Percentiles rank a stretch among this genome's conserved stretches.
phyloP scores from a whole-genome alignment of 345 rosid species.

The Gynandropsis gynandra region DNA sequence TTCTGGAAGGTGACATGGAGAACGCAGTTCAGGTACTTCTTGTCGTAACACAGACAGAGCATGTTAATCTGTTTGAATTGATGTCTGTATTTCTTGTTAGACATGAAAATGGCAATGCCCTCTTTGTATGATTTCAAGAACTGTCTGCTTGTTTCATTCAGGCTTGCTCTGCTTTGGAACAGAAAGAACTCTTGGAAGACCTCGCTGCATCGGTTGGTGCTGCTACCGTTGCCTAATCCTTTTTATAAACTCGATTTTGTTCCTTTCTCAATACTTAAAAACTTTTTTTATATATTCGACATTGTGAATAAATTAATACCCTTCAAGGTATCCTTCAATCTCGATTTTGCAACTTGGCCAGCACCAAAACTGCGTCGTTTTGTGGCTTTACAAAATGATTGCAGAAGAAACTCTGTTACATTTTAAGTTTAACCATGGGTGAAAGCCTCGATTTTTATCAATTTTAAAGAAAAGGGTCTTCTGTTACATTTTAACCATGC shows the following conservation, averaged over 20 bases:
- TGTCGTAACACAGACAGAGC: neutral
- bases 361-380: too few relatives aligned
- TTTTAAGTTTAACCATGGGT: too few relatives aligned
- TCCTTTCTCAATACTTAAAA: neutral
- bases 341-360: too few relatives aligned
- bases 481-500: too few relatives aligned
- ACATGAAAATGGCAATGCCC: neutral
- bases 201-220: constrained; percentile 63
- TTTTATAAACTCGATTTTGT: too few relatives aligned
- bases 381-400: too few relatives aligned
- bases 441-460: too few relatives aligned
- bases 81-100: neutral
- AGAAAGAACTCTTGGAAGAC: constrained; percentile 81
- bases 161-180: constrained; percentile 79
- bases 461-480: too few relatives aligned
- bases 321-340: too few relatives aligned
- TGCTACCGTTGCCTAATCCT: constrained; percentile 33
- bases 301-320: too few relatives aligned
- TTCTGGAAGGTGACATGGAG: constrained; percentile 74
- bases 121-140: neutral
- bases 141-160: constrained; percentile 29
- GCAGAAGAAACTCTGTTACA: too few relatives aligned
- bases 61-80: neutral
- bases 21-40: constrained; percentile 69
- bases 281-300: too few relatives aligned